Evolutionary conservation across 768 basidiomycete genomes (phyloP), one percentile per base, ranked within the genome.

Genomic region (Tricholoma hemisulphureum): DNA sequence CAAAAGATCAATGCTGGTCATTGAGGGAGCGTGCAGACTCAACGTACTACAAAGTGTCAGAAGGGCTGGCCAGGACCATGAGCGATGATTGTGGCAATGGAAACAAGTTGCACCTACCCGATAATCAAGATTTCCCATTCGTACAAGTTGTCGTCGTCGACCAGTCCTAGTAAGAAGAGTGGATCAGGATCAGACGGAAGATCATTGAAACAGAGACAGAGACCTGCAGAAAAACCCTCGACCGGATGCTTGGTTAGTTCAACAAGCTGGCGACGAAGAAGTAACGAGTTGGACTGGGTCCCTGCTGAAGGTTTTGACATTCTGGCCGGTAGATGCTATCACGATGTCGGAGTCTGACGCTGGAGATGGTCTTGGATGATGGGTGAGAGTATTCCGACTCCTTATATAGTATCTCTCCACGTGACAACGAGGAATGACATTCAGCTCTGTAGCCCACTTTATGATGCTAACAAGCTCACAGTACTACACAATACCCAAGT

Each of bases 101-200:
- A 24, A 43, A 35, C 24, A 55, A 24, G 49, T 48, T 59, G 21
- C 48, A 74, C 85, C 58, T 61, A 95, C 93, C 94, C 93, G 68
- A 96, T 96, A 63, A 97, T 88, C 69, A 97, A 80, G 67, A 98
- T 82, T 64, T 97, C 95, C 97, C 97, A 99, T 77, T 98, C 95
- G 58, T 89, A 93, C 11, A 98, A 76, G 75, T 98, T 95, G 73
- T 86, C 83, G 58, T 98, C 96, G 71, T 98, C 94, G 46, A 95
- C 95, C 55, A 99, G 85, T 37, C 96, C 96, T 86, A 43, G 24
- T 16, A 26, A 6, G 67, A 66, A 51, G 50, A 57, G 51, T 67
- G 69, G 59, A 49, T 68, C 65, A 63, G 49, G 69, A 68, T 68
- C 69, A 65, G 61, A 55, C 54, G 52, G 28, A 51, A 58, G 63